phyloP scores from a whole-genome alignment of 257 asterid genomes.

The Ocimum tenuiflorum region DNA sequence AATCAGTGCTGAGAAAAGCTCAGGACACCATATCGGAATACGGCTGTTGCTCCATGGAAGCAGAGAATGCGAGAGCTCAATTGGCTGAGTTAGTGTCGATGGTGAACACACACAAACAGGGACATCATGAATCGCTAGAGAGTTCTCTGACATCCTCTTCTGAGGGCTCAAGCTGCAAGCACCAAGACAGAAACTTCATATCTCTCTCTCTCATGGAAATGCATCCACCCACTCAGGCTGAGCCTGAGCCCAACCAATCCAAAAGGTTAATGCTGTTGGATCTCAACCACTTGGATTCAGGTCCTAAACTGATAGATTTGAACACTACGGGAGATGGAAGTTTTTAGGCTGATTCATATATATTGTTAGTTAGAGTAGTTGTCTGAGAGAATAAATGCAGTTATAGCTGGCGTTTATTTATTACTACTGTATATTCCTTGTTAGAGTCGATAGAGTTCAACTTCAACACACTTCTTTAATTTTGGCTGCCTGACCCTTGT shows the following conservation, averaged over 20 bases:
- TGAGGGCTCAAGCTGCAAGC: constrained; percentile 36
- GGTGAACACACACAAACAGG: constrained; percentile 39
- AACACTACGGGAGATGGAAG: constrained; percentile 31
- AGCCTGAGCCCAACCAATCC: constrained; percentile 44
- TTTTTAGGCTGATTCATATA: too few relatives aligned
- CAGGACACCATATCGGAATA: constrained; percentile 57
- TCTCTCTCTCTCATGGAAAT: constrained; percentile 41
- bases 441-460: too few relatives aligned
- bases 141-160: constrained; percentile 56
- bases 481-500: too few relatives aligned
- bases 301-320: constrained; percentile 37
- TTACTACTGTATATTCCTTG: too few relatives aligned
- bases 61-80: constrained; percentile 54
- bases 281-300: constrained; percentile 32
- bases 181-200: constrained; percentile 20
- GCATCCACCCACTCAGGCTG: constrained; percentile 23
- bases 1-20: constrained; percentile 60
- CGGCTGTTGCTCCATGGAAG: constrained; percentile 42
- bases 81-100: constrained; percentile 57
- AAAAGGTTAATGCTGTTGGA: too few relatives aligned
- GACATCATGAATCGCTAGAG: constrained; percentile 30
- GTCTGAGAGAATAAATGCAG: too few relatives aligned
- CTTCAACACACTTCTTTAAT: too few relatives aligned
- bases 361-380: too few relatives aligned
- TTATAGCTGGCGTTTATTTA: too few relatives aligned